Evolutionary conservation across 345 rosid genomes (phyloP).

Genomic region (Melaleuca alternifolia): DNA sequence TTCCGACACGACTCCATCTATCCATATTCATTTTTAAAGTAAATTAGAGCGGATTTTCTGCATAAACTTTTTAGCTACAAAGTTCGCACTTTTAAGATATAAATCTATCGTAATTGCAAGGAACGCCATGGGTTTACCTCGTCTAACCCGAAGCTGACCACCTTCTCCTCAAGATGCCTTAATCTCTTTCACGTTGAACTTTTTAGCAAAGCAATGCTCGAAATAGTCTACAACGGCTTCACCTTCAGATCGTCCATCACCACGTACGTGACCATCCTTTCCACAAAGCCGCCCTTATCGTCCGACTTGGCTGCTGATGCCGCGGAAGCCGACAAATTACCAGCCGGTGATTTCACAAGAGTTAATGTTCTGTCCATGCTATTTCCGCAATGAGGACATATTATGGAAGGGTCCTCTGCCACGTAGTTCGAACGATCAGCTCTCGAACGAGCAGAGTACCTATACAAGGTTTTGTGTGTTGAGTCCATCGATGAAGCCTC

Average conservation of each 20-base stretch:
- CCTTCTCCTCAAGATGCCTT: conserved; percentile 9
- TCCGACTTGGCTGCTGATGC: not conserved
- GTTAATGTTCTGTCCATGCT: not conserved
- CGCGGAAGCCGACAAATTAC: not conserved
- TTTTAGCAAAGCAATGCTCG: conserved; percentile 7
- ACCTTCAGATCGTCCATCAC: conserved; percentile 20
- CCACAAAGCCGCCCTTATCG: conserved; percentile 13
- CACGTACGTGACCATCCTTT: conserved; percentile 16
- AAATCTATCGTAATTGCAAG: not conserved
- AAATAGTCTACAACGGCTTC: conserved; percentile 15
- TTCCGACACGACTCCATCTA: no score
- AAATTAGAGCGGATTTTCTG: not conserved
- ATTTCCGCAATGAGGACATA: not conserved
- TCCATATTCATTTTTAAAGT: no score
- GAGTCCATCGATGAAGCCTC: not conserved
- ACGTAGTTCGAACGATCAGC: no score
- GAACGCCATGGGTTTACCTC: conserved; percentile 4
- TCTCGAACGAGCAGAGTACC: not conserved
- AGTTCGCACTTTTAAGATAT: not conserved
- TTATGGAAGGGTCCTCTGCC: not conserved
- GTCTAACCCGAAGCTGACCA: conserved; percentile 1
- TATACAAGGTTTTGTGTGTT: not conserved
- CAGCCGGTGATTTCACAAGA: not conserved
- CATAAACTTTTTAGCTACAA: not conserved
- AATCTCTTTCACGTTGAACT: conserved; percentile 9